phyloP scores from a whole-genome alignment of 306 rosid species.

The Hippophae tibetana region DNA sequence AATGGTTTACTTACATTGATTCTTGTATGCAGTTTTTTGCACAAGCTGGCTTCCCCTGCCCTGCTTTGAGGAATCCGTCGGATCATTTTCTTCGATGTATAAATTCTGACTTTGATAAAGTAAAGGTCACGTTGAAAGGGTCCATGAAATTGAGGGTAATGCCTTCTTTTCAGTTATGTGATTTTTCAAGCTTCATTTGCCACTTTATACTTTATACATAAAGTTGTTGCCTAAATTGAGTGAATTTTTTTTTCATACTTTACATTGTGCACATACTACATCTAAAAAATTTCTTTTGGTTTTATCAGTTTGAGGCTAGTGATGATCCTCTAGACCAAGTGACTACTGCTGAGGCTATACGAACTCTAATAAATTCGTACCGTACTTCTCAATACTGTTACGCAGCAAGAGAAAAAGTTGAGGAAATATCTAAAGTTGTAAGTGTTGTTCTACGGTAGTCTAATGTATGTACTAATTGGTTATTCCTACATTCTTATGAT shows the following conservation, averaged over 20 bases:
- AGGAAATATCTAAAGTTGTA: slow-evolving; percentile 79
- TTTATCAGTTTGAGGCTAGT: slow-evolving; percentile 58
- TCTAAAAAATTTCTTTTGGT: slow-evolving; percentile 3
- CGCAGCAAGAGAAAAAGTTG: slow-evolving; percentile 60
- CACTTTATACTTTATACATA: too few relatives aligned
- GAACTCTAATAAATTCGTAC: slow-evolving; percentile 57
- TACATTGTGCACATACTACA: too few relatives aligned
- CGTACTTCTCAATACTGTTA: slow-evolving; percentile 66
- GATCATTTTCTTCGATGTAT: slow-evolving; percentile 93
- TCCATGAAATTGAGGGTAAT: slow-evolving; percentile 85
- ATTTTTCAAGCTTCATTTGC: too few relatives aligned
- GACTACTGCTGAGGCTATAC: slow-evolving; percentile 71
- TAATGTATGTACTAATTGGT: too few relatives aligned
- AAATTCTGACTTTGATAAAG: slow-evolving; percentile 95
- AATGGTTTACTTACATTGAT: neutral
- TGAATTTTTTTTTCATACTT: too few relatives aligned
- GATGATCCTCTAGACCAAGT: slow-evolving; percentile 86
- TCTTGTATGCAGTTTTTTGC: slow-evolving; percentile 67
- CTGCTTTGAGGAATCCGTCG: slow-evolving; percentile 94
- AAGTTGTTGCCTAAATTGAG: too few relatives aligned
- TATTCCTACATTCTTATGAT: too few relatives aligned
- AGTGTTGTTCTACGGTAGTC: slow-evolving; percentile 20
- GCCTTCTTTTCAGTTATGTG: neutral
- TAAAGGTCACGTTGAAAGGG: slow-evolving; percentile 73
- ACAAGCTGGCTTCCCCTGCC: slow-evolving; percentile 97